Evolutionary conservation across 1,284 basidiomycete genomes (phyloP).

Genomic region (Tylopilus orsonianus): DNA sequence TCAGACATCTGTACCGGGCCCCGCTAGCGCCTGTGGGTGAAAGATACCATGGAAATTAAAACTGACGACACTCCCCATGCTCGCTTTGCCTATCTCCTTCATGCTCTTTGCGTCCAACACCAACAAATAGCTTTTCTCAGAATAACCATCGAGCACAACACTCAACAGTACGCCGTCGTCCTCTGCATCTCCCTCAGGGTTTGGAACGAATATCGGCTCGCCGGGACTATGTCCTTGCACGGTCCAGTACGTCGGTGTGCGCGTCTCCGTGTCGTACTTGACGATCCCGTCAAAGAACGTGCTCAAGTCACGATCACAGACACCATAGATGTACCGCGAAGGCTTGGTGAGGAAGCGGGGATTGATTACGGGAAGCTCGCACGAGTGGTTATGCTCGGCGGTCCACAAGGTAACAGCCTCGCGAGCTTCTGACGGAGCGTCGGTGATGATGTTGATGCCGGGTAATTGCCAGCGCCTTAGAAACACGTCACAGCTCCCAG

Average conservation of each 20-base stretch:
- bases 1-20: slow-evolving; percentile 25
- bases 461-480: slow-evolving; percentile 29
- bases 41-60: slow-evolving; percentile 40
- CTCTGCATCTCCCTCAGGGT: slow-evolving; percentile 31
- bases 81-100: slow-evolving; percentile 38
- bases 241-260: slow-evolving; percentile 30
- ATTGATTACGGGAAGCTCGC: slow-evolving; percentile 37
- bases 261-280: slow-evolving; percentile 35
- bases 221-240: slow-evolving; percentile 32
- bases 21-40: slow-evolving; percentile 7
- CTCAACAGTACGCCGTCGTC: slow-evolving; percentile 40
- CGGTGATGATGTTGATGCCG: slow-evolving; percentile 20
- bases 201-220: slow-evolving; percentile 38
- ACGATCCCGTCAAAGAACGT: slow-evolving; percentile 37
- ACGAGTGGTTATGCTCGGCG: slow-evolving; percentile 28
- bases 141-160: slow-evolving; percentile 36
- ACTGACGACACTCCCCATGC: slow-evolving; percentile 33
- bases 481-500: slow-evolving; percentile 21
- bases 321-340: slow-evolving; percentile 37
- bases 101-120: slow-evolving; percentile 37
- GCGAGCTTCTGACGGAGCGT: slow-evolving; percentile 18
- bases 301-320: slow-evolving; percentile 28
- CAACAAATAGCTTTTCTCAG: slow-evolving; percentile 34
- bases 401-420: slow-evolving; percentile 23
- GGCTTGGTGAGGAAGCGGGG: slow-evolving; percentile 32